Percentiles rank a stretch among this genome's conserved stretches.
These are phyloP conservation scores for Cladophialophora yegresii DNA, from an alignment of 2,329 filamentous ascomycete genomes.

Conservation along the genomic window DNA sequence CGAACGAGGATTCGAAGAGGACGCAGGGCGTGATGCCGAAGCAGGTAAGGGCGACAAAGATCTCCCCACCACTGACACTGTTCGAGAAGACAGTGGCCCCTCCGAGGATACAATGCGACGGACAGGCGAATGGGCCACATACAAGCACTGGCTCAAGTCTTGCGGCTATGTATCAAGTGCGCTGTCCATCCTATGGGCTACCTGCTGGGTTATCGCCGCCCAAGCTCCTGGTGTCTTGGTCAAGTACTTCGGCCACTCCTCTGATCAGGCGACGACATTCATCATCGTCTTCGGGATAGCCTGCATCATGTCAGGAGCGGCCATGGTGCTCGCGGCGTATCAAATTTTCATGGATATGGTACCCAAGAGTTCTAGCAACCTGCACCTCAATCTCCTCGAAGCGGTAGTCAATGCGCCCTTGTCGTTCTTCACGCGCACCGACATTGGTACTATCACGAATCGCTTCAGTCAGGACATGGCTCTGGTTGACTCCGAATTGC, in stretches of 20 bases:
- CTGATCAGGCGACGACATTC: slow-evolving; percentile 17
- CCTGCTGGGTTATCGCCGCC: slow-evolving; percentile 16
- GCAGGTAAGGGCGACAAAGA: neutral
- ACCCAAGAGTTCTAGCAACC: slow-evolving; percentile 53
- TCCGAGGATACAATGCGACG: slow-evolving; percentile 32
- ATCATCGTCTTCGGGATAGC: slow-evolving; percentile 24
- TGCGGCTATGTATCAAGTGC: slow-evolving; percentile 36
- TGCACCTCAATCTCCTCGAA: slow-evolving; percentile 53
- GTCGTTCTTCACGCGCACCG: slow-evolving; percentile 47
- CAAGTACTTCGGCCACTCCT: slow-evolving; percentile 33
- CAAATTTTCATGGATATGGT: slow-evolving; percentile 58
- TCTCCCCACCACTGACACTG: slow-evolving; percentile 40
- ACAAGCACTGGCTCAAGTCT: slow-evolving; percentile 38
- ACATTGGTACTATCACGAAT: slow-evolving; percentile 47
- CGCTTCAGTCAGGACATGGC: slow-evolving; percentile 51
- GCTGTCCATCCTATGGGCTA: slow-evolving; percentile 24
- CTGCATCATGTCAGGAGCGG: slow-evolving; percentile 6
- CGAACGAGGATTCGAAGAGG: slow-evolving; percentile 21
- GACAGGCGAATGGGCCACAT: slow-evolving; percentile 43
- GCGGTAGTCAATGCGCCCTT: slow-evolving; percentile 53
- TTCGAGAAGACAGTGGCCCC: slow-evolving; percentile 46
- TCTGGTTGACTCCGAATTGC: slow-evolving; percentile 50
- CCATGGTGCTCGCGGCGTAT: slow-evolving; percentile 36
- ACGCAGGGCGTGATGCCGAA: slow-evolving; percentile 20
- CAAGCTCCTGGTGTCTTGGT: slow-evolving; percentile 33